Evolutionary conservation across 2,329 filamentous ascomycete genomes (phyloP).

Genomic region (Lasiodiplodia sp.): DNA sequence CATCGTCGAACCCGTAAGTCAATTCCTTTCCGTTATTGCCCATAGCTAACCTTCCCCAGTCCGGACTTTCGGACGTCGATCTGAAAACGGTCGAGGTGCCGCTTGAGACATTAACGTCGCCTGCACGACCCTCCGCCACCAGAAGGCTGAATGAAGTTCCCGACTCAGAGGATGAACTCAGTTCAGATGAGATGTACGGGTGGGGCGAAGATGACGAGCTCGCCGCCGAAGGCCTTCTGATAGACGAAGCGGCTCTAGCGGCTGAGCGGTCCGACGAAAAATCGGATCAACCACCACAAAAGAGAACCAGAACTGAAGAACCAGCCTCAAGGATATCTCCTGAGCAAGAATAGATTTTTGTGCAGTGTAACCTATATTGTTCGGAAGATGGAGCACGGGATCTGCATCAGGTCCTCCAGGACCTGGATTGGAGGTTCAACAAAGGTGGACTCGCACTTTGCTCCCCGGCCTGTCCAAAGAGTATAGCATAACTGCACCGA

Average conservation of each 20-base stretch:
- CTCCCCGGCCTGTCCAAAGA: neutral
- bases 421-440: neutral
- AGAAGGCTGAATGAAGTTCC: constrained; percentile 64
- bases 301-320: neutral
- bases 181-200: constrained; percentile 72
- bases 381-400: too few relatives aligned
- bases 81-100: constrained; percentile 15
- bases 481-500: neutral
- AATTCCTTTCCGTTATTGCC: constrained; percentile 32
- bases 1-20: constrained; percentile 54
- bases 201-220: constrained; percentile 71
- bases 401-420: neutral
- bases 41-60: constrained; percentile 39
- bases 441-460: neutral
- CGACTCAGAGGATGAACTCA: constrained; percentile 68
- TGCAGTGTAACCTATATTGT: neutral
- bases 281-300: constrained; percentile 7
- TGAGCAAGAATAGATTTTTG: neutral
- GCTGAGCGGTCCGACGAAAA: neutral
- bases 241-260: constrained; percentile 40
- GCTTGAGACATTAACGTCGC: constrained; percentile 31
- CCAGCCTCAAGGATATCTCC: neutral
- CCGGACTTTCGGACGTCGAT: constrained; percentile 42
- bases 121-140: constrained; percentile 65
- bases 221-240: constrained; percentile 45